Evolutionary conservation across 148 eudicot genomes (phyloP), one percentile per base, ranked within the genome.

Genomic region (Rhododendron ferrugineum): DNA sequence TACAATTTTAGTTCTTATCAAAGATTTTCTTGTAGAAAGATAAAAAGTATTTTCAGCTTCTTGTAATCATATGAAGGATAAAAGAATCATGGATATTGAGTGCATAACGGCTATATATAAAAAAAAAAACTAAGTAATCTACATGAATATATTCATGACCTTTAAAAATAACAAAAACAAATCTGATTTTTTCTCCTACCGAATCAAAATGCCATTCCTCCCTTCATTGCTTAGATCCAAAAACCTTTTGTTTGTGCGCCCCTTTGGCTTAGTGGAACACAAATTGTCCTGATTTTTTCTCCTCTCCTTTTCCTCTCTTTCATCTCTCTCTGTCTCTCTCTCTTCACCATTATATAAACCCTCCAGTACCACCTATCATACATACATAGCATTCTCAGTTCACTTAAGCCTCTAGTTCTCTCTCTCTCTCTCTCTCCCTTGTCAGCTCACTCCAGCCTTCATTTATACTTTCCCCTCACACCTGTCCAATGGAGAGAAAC

Each of bases 401-500:
- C 73, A 36, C 46, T 34, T 47, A 34, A 54, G 66, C 83, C 79
- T 40, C 4, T 22, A 40, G 49, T n/a, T 42, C 79, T 75, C 49
- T 72, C 76, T 16, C 52, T 42, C 30, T 42, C 79, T 75, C 49
- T 72, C 76, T 16, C 52, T 42, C 30, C 47, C 79, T 2, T 52
- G 44, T 9, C 79, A 78, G 58, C 79, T 85, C 72, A 52, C 64
- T 36, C 56, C 8, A 72, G 2, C 50, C 42, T 40, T 32, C 15
- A 68, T 34, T 26, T 78, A 26, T 49, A 56, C 75, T 72, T 56
- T 36, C 37, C 50, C 42, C 80, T 58, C 75, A 36, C 73, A 23
- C 50, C 79, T 52, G 60, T 81, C 54, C 50, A 49, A 94, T 94
- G 93, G 93, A 93, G 75, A 89, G 93, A 91, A 92, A 89, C 86